Evolutionary conservation across 139 green algal species (phyloP), one percentile per base, ranked within the genome.

Genomic region (Bryopsis sp.): DNA sequence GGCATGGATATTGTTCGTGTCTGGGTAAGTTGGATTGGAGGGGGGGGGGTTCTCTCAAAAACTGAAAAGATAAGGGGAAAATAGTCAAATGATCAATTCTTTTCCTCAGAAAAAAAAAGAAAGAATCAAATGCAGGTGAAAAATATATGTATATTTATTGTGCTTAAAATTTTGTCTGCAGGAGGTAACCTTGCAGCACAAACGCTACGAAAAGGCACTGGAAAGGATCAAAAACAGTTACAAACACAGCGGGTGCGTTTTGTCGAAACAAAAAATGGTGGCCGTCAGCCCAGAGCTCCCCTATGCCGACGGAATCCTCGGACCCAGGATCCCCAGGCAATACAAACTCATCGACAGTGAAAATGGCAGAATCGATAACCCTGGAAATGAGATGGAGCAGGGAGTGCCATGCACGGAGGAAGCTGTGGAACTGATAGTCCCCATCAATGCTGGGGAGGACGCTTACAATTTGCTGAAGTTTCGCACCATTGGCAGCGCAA

Each of bases 391-490:
- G 65, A 32, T 15, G 58, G 64, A 67, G 48, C 43, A 71, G 58
- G 64, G 48, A 28, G 46, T 39, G 39, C 31, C 6, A 11, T 31
- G 46, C 36, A 28, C 24, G 26, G 32, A n/a, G 8, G 67, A 59
- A 32, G 19, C 71, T 33, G 60, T 76, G 24, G 64, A 76, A 38
- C 74, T 81, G 48, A 70, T 76, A 34, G 78, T 76, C 1, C 75
- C 81, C 22, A 74, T 78, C 34, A 74, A 48, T 48, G 62, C 71
- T 1, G 50, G 57, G 1, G 64, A 79, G 37, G 77, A 85, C 47
- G 71, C 74, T 24, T 87, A 87, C 66, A 83, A 74, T 8, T 58
- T 87, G 71, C 78, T 87, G 28, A 87, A 85, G 72, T 83, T 84
- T 29, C 84, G 86, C 65, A 77, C 68, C 31, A 57, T 86, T 32